Evolutionary conservation across 2,329 filamentous ascomycete genomes (phyloP), one percentile per base, ranked within the genome.

Genomic region (Cercospora beticola): DNA sequence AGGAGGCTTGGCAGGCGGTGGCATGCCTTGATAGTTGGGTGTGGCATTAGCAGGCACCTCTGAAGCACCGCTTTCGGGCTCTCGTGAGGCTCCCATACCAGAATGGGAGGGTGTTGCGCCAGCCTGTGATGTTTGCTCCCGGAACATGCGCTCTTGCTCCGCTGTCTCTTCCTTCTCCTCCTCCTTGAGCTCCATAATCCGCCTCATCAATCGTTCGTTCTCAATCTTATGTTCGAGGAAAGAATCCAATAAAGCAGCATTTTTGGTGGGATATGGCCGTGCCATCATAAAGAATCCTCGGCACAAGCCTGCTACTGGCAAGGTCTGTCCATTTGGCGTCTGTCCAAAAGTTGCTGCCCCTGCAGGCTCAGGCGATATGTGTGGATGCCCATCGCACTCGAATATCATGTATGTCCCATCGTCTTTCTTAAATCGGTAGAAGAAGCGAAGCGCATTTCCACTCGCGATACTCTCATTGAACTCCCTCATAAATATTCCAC

Each of bases 201-300:
- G 89, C 74, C 92, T 91, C 75, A 88, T 89, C 60, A 98, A 81
- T 4, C 94, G 88, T 82, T 97, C 93, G 76, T 97, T 97, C 79
- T 97, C 94, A 65, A 97, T 94, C 81, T 97, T 97, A 82, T 97
- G 94, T 79, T 98, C 94, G 30, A 98, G 84, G 76, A 97, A 97
- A 0, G 93, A 96, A 81, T 98, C 94, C 21, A 97, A 85, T 10
- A 97, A 85, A 3, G 87, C 88, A 0, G 93, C 90, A 77, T 94
- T 97, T 81, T 92, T 94, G 31, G 92, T 96, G 5, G 93, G 93
- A 78, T 97, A 97, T 1, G 92, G 92, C 21, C 94, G 87, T 8
- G 92, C 89, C 89, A 97, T 94, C 84, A 98, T 92, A 78, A 97
- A 97, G 74, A 97, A 92, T 43, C 94, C 94, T 75, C 92, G 89